Conservation (phyloP, 805 yeast species). For the Saturnispora hagleri region DNA sequence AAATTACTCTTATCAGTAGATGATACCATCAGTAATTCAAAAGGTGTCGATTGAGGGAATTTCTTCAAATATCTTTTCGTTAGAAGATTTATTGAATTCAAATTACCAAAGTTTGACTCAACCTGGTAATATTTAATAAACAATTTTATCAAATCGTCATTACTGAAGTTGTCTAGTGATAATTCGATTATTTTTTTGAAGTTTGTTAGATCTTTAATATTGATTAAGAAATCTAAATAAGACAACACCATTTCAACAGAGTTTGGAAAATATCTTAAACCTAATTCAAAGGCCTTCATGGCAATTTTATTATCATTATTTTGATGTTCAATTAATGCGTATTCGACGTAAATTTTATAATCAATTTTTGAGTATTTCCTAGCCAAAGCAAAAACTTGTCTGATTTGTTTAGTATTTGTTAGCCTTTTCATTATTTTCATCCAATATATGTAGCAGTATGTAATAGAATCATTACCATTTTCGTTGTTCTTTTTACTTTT, state of each 20-base stretch:
- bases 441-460: slow-evolving; percentile 57
- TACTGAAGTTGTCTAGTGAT: slow-evolving; percentile 45
- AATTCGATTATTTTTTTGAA: slow-evolving; percentile 79
- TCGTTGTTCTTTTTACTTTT: no score
- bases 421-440: slow-evolving; percentile 64
- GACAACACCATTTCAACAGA: slow-evolving; percentile 55
- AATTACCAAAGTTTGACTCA: slow-evolving; percentile 63
- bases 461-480: slow-evolving; percentile 27
- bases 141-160: slow-evolving; percentile 34
- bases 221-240: slow-evolving; percentile 65
- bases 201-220: slow-evolving; percentile 55
- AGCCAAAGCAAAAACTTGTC: slow-evolving; percentile 60
- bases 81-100: slow-evolving; percentile 55
- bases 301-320: slow-evolving; percentile 63
- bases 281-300: slow-evolving; percentile 67
- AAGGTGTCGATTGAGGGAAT: slow-evolving; percentile 51
- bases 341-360: slow-evolving; percentile 69
- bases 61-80: slow-evolving; percentile 56
- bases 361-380: slow-evolving; percentile 57
- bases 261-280: slow-evolving; percentile 44
- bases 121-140: slow-evolving; percentile 54
- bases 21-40: slow-evolving; percentile 16
- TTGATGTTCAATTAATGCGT: slow-evolving; percentile 72
- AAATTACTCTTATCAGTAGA: slow-evolving; percentile 17
- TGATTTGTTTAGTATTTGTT: slow-evolving; percentile 43